Base-by-base conservation (phyloP, 495 filamentous ascomycete species). In the Podospora anserina region DNA sequence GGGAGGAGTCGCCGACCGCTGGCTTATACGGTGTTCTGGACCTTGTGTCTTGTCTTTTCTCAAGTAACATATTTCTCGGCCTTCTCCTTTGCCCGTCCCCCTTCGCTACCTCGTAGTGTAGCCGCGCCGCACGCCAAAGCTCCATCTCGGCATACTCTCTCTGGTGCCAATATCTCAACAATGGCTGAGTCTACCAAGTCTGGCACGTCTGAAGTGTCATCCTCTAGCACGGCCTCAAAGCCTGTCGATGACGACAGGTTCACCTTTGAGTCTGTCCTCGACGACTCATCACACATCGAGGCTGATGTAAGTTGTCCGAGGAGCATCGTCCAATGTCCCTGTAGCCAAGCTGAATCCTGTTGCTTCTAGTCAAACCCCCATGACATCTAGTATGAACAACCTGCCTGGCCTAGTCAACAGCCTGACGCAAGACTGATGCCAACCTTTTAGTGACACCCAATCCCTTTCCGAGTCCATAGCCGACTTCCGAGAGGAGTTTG, bases 401-500 rank as follows among this genome's bases (percentile, higher is more conserved):
- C 13, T 11, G 1, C 49, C 13, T 11, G 1, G 18, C 23, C 18
- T 60, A 3, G 15, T 44, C 13, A 56, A 9, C 18, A 5, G 32
- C 11, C 2, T 27, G 61, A 19, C 11, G 13, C 61, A 32, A 63
- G 61, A 44, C 20, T 28, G 27, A 16, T 49, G 34, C 11, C 34
- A 15, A 39, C 15, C 16, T 49, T 53, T 19, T 57, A 79, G 76
- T 67, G 76, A 80, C 59, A 69, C 75, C 20, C 65, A 75, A 53
- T 81, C 79, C 49, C 65, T 81, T 4, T 77, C 76, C n/a, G 75
- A 78, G 6, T 79, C 74, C 70, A 77, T 82, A 6, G 78, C 73
- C 13, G 78, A 82, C 61, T 88, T 81, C 74, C 78, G 76, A 70
- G 84, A 86, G 68, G 83, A 88, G 72, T 88, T 88, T 69, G 87